Evolutionary conservation across 495 filamentous ascomycete species (phyloP), one percentile per base, ranked within the genome.

Genomic region (Annulohypoxylon stygium): DNA sequence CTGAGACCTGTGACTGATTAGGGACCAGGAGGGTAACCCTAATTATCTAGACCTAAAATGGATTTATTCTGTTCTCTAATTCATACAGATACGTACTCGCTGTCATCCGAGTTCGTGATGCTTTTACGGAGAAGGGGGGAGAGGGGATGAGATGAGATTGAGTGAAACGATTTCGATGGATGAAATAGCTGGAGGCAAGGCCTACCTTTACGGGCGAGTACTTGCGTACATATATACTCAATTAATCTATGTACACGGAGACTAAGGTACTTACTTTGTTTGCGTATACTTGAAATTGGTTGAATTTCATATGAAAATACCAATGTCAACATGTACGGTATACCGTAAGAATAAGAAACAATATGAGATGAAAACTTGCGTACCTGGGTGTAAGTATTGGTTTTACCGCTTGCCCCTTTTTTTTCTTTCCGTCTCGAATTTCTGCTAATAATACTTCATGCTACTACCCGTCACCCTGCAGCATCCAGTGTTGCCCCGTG

Each of bases 401-500:
- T 12, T 18, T 18, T 59, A 16, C 18, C 59, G 41, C 64, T 36
- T 36, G 23, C 30, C 48, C 43, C 26, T 36, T 14, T 18, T 14
- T 18, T 53, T 33, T 53, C 20, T 53, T 57, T 26, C 48, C 55
- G 54, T 69, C 61, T 70, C 41, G 43, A 74, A 36, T 39, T 60
- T 64, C 34, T 63, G 39, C 11, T 75, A 69, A 71, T 65, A 33
- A 72, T 51, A 41, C 41, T 58, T 67, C 61, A 58, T 74, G 72
- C 62, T 26, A 33, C 57, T 43, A 74, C 72, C 72, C 72, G 72
- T 11, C 16, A 14, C 50, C 34, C 67, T 23, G 62, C 67, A 67
- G 55, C 54, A 64, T 67, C 58, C 65, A 60, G 57, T 67, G 71
- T 43, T 67, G 55, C 48, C 30, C 58, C 50, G 55, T 26, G 66